Evolutionary conservation across 1,284 basidiomycete genomes (phyloP).

Genomic region (Anthracocystis panici-leucophaei): DNA sequence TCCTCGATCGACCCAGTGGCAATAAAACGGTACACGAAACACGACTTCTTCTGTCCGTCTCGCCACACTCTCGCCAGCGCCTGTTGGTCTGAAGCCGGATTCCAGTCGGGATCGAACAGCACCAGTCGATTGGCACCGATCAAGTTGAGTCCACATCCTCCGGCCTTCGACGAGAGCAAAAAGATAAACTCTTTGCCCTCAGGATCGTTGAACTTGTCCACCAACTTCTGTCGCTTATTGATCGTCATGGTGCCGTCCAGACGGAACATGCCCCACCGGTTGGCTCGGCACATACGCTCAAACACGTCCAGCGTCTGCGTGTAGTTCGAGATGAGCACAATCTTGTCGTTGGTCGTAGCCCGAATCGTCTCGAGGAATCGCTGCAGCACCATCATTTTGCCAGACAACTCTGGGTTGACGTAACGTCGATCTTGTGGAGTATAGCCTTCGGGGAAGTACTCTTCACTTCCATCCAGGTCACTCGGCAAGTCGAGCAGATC

Average conservation of each 20-base stretch:
- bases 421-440: slow-evolving; percentile 71
- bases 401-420: slow-evolving; percentile 61
- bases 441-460: slow-evolving; percentile 86
- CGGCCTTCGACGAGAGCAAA: slow-evolving; percentile 96
- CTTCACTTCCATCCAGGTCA: slow-evolving; percentile 87
- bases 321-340: slow-evolving; percentile 97
- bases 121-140: slow-evolving; percentile 97
- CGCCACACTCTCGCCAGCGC: slow-evolving; percentile 98
- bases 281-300: slow-evolving; percentile 67
- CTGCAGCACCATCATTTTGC: slow-evolving; percentile 86
- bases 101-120: slow-evolving; percentile 98
- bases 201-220: slow-evolving; percentile 97
- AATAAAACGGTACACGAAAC: slow-evolving; percentile 98
- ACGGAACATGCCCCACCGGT: slow-evolving; percentile 89
- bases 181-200: slow-evolving; percentile 95
- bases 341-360: slow-evolving; percentile 80
- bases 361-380: slow-evolving; percentile 69
- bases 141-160: slow-evolving; percentile 97
- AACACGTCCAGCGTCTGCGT: slow-evolving; percentile 92
- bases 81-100: slow-evolving; percentile 97
- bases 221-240: slow-evolving; percentile 94
- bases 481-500: slow-evolving; percentile 88
- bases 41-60: slow-evolving; percentile 94
- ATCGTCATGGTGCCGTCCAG: slow-evolving; percentile 94
- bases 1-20: slow-evolving; percentile 98